A percentile compares a stretch with the other conserved stretches of the same genome.
Evolutionary conservation across 805 yeast species (phyloP).

Genomic region (Wickerhamiella azyma): DNA sequence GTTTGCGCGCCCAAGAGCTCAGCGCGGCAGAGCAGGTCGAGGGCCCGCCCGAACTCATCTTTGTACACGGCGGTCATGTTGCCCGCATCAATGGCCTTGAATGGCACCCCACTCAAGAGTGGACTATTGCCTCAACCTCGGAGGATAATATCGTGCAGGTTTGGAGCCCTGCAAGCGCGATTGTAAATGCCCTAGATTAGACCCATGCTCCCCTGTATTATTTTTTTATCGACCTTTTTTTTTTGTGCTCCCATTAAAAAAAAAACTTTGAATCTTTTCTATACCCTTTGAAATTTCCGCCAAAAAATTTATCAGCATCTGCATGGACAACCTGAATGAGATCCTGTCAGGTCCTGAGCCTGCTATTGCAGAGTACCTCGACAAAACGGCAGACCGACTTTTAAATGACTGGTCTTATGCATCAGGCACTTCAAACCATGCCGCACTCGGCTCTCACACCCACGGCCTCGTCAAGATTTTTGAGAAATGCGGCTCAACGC

Average conservation of each 20-base stretch:
- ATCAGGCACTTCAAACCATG: constrained; percentile 17
- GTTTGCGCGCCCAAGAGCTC: constrained; percentile 38
- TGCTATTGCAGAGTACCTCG: background rate
- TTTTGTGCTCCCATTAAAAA: too few species aligned
- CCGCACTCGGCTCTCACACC: constrained; percentile 14
- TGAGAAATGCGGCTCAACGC: background rate
- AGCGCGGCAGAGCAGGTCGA: constrained; percentile 40
- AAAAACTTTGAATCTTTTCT: too few species aligned
- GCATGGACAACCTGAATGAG: background rate
- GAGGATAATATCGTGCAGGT: constrained; percentile 66
- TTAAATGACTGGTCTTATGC: constrained; percentile 20
- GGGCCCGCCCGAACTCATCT: constrained; percentile 63
- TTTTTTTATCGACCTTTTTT: too few species aligned
- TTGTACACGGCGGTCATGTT: constrained; percentile 82
- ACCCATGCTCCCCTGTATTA: too few species aligned
- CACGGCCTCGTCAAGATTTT: constrained; percentile 13
- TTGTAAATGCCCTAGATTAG: constrained; percentile 20
- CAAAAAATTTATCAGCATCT: background rate
- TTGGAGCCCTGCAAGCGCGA: constrained; percentile 51
- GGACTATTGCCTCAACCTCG: constrained; percentile 52
- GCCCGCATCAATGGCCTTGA: constrained; percentile 51
- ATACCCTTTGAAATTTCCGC: background rate
- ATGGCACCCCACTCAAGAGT: constrained; percentile 48
- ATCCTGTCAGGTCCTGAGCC: background rate
- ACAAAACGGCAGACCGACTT: constrained; percentile 5